Evolutionary conservation across 2,329 filamentous ascomycete genomes (phyloP), one percentile per base, ranked within the genome.

Genomic region (Paracorniculantispora psalliotae): DNA sequence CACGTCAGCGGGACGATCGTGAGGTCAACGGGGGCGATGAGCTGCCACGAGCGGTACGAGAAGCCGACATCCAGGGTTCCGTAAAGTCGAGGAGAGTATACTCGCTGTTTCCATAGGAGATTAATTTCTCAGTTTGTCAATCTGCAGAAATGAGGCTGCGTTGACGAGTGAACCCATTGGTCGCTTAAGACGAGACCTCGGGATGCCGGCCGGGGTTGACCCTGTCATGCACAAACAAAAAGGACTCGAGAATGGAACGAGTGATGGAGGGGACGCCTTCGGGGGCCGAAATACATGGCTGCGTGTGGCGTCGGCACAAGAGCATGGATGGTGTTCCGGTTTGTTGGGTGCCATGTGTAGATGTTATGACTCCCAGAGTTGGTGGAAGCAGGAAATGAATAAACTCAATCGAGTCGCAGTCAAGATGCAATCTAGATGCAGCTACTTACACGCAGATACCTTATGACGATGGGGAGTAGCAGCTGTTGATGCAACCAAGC

Each of bases 271-370:
- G n/a, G 21, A 37, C 30, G 53, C 43, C 53, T 39, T 48, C 43
- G 43, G 43, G 43, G 53, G 53, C 30, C 28, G 37, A n/a, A 54
- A 54, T 37, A 39, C 15, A 26, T 47, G 53, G 53, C 53, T 46
- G 7, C 30, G 19, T 35, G 53, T 56, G 53, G 43, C 43, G 53
- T 37, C 25, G 28, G 17, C 13, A 19, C 39, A 21, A 55, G 21
- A 28, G 15, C 13, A 43, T 4, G 39, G 39, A 21, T 19, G 39
- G 4, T 37, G 23, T 10, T 28, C 33, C 37, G 28, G 21, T 17
- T 43, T n/a, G 15, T 9, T 17, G 35, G n/a, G 26, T 21, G 26
- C 6, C n/a, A n/a, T n/a, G n/a, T n/a, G n/a, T n/a, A n/a, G n/a
- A n/a, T n/a, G n/a, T n/a, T n/a, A n/a, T n/a, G n/a, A n/a, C n/a